These are phyloP conservation scores for Haplographium delicatum DNA, from an alignment of 495 filamentous ascomycete genomes.

Conservation along the genomic window DNA sequence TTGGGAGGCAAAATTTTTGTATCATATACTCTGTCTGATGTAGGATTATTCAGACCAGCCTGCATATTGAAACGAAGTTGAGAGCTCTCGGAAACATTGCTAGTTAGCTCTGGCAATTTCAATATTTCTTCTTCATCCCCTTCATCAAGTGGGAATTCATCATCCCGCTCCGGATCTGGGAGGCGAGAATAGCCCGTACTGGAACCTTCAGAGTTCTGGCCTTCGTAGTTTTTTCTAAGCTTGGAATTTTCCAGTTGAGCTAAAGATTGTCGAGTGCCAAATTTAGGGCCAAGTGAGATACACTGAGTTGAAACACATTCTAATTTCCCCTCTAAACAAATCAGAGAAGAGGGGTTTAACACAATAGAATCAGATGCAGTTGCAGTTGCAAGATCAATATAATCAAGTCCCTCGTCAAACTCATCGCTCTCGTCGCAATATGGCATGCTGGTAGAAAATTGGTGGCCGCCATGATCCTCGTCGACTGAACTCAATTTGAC, in stretches of 20 bases:
- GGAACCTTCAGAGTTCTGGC: background rate
- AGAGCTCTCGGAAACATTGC: slow-evolving; percentile 1
- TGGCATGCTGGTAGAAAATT: no score
- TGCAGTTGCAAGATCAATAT: slow-evolving; percentile 24
- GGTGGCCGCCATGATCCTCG: no score
- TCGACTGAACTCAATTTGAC: no score
- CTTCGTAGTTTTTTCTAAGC: background rate
- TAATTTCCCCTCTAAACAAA: no score
- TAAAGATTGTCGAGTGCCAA: no score
- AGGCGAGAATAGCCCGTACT: background rate
- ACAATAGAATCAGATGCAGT: background rate
- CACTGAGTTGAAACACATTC: no score
- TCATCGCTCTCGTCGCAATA: slow-evolving; percentile 14
- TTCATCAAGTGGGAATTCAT: slow-evolving; percentile 25
- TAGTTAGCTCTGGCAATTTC: slow-evolving; percentile 12
- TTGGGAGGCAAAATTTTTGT: slow-evolving; percentile 20
- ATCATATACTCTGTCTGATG: slow-evolving; percentile 10
- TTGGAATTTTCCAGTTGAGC: no score
- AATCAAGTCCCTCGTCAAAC: slow-evolving; percentile 21
- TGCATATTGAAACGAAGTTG: slow-evolving; percentile 3
- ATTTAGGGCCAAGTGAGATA: no score
- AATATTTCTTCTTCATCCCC: slow-evolving; percentile 22
- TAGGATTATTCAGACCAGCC: background rate
- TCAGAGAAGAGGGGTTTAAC: no score
- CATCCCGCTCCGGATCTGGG: slow-evolving; percentile 14